Conservation (phyloP, 139 green algal genomes). For the Coccomyxa sp. region DNA sequence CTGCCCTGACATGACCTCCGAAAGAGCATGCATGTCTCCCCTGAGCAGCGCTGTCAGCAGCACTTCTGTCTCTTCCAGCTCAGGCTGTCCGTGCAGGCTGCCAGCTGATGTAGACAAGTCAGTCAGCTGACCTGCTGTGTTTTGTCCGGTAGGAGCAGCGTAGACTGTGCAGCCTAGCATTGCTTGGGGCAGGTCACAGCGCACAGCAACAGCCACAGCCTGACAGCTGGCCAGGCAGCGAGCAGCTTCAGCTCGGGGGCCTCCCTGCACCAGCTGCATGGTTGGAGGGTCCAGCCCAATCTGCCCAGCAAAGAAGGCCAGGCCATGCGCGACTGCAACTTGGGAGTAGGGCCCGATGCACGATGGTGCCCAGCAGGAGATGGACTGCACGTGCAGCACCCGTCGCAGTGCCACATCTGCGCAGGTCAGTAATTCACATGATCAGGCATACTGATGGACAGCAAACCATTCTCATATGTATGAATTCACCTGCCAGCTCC, state of each 20-base stretch:
- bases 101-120: no score
- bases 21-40: background rate
- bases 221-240: constrained; percentile 49
- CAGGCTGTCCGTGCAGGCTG: background rate
- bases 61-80: background rate
- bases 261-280: constrained; percentile 53
- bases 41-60: background rate
- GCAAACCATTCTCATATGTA: no score
- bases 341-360: constrained; percentile 99
- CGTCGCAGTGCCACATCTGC: constrained; percentile 22
- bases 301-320: constrained; percentile 53
- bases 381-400: constrained; percentile 95
- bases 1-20: no score
- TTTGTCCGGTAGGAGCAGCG: constrained; percentile 13
- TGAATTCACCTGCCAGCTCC: no score
- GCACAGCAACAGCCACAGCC: constrained; percentile 52
- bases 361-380: constrained; percentile 89
- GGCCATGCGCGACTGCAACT: constrained; percentile 18
- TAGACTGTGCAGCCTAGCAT: constrained; percentile 57
- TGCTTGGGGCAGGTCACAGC: constrained; percentile 32
- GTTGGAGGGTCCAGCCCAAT: constrained; percentile 65
- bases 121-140: no score
- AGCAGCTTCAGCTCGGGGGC: constrained; percentile 4
- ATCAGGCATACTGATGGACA: no score
- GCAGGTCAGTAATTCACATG: background rate